Base-by-base conservation (phyloP, 495 filamentous ascomycete genomes). In the Aspergillus heteromorphus region DNA sequence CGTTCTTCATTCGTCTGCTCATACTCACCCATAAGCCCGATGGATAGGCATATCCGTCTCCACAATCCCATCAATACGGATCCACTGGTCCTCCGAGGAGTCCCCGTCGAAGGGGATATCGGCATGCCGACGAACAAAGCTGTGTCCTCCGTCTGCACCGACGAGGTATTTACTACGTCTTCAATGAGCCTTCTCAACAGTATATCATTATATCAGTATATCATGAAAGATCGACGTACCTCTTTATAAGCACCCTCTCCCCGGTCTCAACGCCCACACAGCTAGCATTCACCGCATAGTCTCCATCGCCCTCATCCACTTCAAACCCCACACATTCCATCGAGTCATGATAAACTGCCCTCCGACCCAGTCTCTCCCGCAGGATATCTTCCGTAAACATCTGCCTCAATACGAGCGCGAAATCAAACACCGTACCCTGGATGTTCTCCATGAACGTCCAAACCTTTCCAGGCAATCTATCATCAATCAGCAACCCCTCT, bases 21-120 rank as follows among this genome's bases (percentile, higher is more conserved):
- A 14, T 14, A 45, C 51, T 18, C 18, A 56, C 54, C 55, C 55
- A 20, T 57, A 57, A 1, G 55, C 21, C 8, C 55, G 48, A 16
- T 49, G 40, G 13, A 48, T 48, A 2, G 80, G 80, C 66, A 81
- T 71, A 47, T 77, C 60, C 0, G 75, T 79, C 52, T 79, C 71
- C 4, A 80, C 67, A 6, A 73, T 49, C 1, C 73, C 76, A 52
- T 80, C 76, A n/a, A 80, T 74, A 21, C 75, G 65, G 1, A 80
- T 70, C 73, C 74, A 79, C 53, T 73, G 66, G 38, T 75, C 74
- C 38, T 74, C 67, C 1, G 62, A 71, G 13, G 64, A 71, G 14
- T 65, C 66, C 3, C 77, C 76, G 43, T 75, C 68, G 48, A 79
- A 79, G 8, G 64, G 65, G 23, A 81, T 73, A 5, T 61, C 58